Conservation (phyloP, 2,329 filamentous ascomycete species). For the Neurospora sp. region DNA sequence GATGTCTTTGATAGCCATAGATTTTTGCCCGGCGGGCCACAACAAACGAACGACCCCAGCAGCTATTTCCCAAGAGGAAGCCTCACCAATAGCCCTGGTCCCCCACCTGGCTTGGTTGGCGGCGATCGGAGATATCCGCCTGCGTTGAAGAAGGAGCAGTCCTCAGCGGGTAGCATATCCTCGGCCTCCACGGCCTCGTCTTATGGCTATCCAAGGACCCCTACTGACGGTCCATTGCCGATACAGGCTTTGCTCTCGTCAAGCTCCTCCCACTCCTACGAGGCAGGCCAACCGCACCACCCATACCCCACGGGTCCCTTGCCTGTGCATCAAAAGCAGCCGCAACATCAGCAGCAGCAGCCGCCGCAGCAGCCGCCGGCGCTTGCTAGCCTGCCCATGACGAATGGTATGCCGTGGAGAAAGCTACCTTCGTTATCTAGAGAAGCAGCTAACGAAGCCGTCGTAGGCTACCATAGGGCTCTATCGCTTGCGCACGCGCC, state of each 20-base stretch:
- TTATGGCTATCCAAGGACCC: slow-evolving; percentile 31
- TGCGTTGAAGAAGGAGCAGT: slow-evolving; percentile 35
- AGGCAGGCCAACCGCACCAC: slow-evolving; percentile 11
- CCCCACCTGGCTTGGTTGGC: slow-evolving; percentile 18
- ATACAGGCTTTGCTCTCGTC: slow-evolving; percentile 44
- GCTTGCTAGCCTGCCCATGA: slow-evolving; percentile 3
- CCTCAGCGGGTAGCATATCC: slow-evolving; percentile 32
- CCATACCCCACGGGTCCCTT: slow-evolving; percentile 1
- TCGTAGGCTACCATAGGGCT: slow-evolving; percentile 16
- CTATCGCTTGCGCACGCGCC: slow-evolving; percentile 5
- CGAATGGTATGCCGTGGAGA: slow-evolving; percentile 13
- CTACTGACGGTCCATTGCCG: slow-evolving; percentile 41
- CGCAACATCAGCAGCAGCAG: slow-evolving; percentile 5
- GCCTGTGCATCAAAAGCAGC: slow-evolving; percentile 10
- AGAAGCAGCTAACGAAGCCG: slow-evolving; percentile 6
- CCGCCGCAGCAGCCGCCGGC: slow-evolving; percentile 6
- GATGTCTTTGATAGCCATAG: slow-evolving; percentile 35
- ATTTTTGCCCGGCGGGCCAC: slow-evolving; percentile 10
- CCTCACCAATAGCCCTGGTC: slow-evolving; percentile 18
- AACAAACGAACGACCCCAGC: slow-evolving; percentile 11
- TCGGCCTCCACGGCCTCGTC: slow-evolving; percentile 33
- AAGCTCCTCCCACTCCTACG: slow-evolving; percentile 19
- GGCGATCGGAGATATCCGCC: slow-evolving; percentile 26
- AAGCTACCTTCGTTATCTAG: background rate
- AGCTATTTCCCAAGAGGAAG: slow-evolving; percentile 11